phyloP scores from a whole-genome alignment of 257 asterid species.

The Solanum boliviense region DNA sequence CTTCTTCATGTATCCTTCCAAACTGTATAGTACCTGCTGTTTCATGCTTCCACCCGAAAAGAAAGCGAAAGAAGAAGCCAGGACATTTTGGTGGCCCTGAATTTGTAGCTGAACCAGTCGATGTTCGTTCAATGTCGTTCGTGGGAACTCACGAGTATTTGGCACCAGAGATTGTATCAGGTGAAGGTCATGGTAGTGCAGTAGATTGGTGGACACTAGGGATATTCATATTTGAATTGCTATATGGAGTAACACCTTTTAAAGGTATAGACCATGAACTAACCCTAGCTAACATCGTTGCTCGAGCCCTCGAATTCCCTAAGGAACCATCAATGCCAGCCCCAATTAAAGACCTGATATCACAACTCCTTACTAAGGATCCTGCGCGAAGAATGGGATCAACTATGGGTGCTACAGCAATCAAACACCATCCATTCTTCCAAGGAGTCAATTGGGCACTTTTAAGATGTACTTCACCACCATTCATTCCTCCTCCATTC shows the following conservation, averaged over 20 bases:
- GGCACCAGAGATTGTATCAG: slow-evolving; percentile 79
- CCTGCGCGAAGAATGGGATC: slow-evolving; percentile 51
- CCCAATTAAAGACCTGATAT: slow-evolving; percentile 45
- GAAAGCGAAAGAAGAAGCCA: slow-evolving; percentile 47
- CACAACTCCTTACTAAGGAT: slow-evolving; percentile 52
- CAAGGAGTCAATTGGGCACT: slow-evolving; percentile 74
- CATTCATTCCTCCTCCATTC: slow-evolving; percentile 48
- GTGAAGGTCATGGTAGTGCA: slow-evolving; percentile 72
- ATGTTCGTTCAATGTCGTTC: slow-evolving; percentile 66
- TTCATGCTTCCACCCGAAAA: slow-evolving; percentile 50
- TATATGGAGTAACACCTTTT: slow-evolving; percentile 63
- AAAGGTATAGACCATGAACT: slow-evolving; percentile 61
- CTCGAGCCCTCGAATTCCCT: slow-evolving; percentile 66
- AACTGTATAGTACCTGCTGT: slow-evolving; percentile 58
- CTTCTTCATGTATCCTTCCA: slow-evolving; percentile 67
- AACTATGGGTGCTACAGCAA: slow-evolving; percentile 57
- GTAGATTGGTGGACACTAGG: slow-evolving; percentile 87
- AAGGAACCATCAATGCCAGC: slow-evolving; percentile 42
- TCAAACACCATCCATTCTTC: slow-evolving; percentile 59
- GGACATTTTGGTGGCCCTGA: slow-evolving; percentile 36
- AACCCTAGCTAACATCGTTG: slow-evolving; percentile 59
- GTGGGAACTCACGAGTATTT: slow-evolving; percentile 73
- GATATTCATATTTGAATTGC: slow-evolving; percentile 54
- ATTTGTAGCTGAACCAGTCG: slow-evolving; percentile 64
- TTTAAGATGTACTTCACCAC: slow-evolving; percentile 60